Percentiles rank a stretch among this genome's conserved stretches.
These are phyloP conservation scores for Cyclocybe cylindracea DNA, from an alignment of 768 basidiomycete genomes.

Conservation along the genomic window DNA sequence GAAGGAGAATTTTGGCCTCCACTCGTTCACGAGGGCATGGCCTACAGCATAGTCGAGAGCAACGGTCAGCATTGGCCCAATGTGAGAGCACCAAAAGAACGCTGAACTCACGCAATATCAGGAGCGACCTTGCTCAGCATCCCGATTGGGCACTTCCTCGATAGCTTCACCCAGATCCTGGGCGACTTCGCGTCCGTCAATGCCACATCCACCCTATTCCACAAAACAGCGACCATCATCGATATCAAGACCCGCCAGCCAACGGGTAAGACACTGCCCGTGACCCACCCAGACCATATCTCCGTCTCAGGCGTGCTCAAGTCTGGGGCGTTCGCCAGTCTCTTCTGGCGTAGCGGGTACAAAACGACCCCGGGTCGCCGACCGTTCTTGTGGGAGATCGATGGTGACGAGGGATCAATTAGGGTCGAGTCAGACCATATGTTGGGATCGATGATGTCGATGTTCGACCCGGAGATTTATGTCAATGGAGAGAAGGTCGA, in stretches of 20 bases:
- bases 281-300: conserved; percentile 22
- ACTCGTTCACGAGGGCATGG: neutral
- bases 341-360: conserved; percentile 24
- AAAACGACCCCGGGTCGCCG: conserved; percentile 16
- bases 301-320: conserved; percentile 26
- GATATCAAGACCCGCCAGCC: conserved; percentile 18
- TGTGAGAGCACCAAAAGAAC: neutral
- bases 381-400: conserved; percentile 30
- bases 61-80: neutral
- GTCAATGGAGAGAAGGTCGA: conserved; percentile 30
- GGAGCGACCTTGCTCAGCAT: conserved; percentile 28
- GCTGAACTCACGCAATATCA: neutral
- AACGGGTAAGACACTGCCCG: conserved; percentile 20
- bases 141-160: conserved; percentile 25
- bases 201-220: conserved; percentile 21
- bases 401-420: conserved; percentile 31
- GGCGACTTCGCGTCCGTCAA: conserved; percentile 28
- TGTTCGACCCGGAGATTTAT: conserved; percentile 26
- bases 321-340: conserved; percentile 27
- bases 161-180: conserved; percentile 24
- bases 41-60: neutral
- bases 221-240: conserved; percentile 24
- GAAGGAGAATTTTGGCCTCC: conserved; percentile 4
- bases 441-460: conserved; percentile 12
- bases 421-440: conserved; percentile 18